Conservation (phyloP, 805 yeast species). For the Scheffersomyces amazonensis region DNA sequence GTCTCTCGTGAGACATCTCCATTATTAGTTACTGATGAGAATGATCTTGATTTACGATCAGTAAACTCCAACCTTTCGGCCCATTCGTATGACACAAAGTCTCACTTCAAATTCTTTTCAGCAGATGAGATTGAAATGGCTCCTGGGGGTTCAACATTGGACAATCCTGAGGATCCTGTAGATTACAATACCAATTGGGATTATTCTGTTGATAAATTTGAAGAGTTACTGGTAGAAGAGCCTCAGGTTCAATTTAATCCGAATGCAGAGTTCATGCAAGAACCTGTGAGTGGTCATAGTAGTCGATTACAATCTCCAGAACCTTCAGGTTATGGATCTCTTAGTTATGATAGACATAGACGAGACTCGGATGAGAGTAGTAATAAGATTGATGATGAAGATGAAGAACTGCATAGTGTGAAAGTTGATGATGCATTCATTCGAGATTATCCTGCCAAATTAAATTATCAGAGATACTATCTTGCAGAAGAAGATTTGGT, state of each 20-base stretch:
- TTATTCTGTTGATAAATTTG: conserved; percentile 48
- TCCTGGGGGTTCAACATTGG: conserved; percentile 80
- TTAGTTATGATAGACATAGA: conserved; percentile 22
- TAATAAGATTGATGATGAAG: conserved; percentile 10
- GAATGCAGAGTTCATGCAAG: neutral
- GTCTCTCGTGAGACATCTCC: conserved; percentile 34
- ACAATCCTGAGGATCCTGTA: conserved; percentile 51
- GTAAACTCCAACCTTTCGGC: conserved; percentile 34
- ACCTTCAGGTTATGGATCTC: conserved; percentile 23
- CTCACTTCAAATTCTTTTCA: conserved; percentile 76
- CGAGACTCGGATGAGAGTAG: conserved; percentile 15
- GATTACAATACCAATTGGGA: conserved; percentile 81
- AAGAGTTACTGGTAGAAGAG: conserved; percentile 13
- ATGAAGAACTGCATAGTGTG: conserved; percentile 12
- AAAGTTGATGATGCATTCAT: conserved; percentile 17
- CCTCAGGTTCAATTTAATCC: conserved; percentile 3
- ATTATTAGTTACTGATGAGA: conserved; percentile 20
- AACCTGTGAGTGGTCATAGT: conserved; percentile 1
- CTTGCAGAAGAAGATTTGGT: conserved; percentile 95
- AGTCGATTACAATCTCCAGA: conserved; percentile 7
- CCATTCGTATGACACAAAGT: conserved; percentile 32
- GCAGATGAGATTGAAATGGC: conserved; percentile 82
- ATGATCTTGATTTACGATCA: conserved; percentile 29
- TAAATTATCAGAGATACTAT: conserved; percentile 75
- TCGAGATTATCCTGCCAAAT: conserved; percentile 29